Base-by-base conservation (phyloP, 108 stramenopile species). In the Pseudonitzschia multiseries region DNA sequence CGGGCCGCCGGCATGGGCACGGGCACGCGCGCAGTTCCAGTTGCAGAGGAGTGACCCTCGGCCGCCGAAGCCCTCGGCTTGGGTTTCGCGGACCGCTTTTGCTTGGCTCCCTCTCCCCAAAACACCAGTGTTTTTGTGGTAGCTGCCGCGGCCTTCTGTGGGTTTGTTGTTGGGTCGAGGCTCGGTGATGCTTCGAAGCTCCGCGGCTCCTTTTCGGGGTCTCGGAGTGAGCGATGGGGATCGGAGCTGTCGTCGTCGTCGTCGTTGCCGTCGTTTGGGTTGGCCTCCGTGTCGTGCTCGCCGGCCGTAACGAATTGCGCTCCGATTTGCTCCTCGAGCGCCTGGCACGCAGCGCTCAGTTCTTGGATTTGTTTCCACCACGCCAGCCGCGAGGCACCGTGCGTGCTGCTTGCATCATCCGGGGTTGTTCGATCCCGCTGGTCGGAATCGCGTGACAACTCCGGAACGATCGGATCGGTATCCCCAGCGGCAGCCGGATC, bases 91-190 rank as follows among this genome's bases (percentile, higher is more conserved):
- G 59, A 27, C 18, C 72, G 66, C 31, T 73, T 44, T 52, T 17
- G 13, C 53, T 40, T 68, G 4, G 52, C 24, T 3, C 72, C 73
- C 27, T 64, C 42, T 2, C 72, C 73, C 33, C 20, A 54, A 50
- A 70, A 73, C 4, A 74, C 63, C 13, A 60, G n/a, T 8, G 68
- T 69, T 36, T 79, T 73, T 14, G 72, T 69, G 10, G n/a, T n/a
- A n/a, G n/a, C n/a, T n/a, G n/a, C n/a, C n/a, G n/a, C n/a, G n/a
- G n/a, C n/a, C n/a, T n/a, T n/a, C 67, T 28, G 43, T 72, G 17
- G 41, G 56, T 22, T 43, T 72, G 17, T 41, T 9, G 64, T 15
- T 31, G 68, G 41, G 50, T 51, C 60, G 57, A 6, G 66, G 18
- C 46, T 65, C 8, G 41, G 29, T 33, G 48, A 1, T 24, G n/a